A percentile compares a stretch with the other conserved stretches of the same genome.
These are phyloP conservation scores for Stachybotrys elegans DNA, from an alignment of 2,329 filamentous ascomycete genomes.

Conservation along the genomic window DNA sequence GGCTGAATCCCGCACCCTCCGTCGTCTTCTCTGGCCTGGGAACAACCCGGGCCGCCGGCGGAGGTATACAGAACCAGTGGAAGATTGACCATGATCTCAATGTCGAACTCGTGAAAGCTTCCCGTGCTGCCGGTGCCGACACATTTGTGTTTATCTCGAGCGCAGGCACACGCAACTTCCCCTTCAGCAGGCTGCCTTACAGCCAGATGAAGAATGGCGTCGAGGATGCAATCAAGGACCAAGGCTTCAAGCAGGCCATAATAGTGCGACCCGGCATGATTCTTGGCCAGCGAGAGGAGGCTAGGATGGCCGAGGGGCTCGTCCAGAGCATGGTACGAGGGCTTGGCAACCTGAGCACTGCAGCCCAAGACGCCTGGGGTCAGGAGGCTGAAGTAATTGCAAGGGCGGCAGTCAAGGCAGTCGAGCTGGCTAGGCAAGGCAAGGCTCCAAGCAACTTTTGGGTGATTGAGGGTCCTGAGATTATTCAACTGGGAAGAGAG, in stretches of 20 bases:
- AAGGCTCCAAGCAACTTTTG: slow-evolving; percentile 57
- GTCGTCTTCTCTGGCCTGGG: slow-evolving; percentile 75
- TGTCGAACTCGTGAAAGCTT: slow-evolving; percentile 68
- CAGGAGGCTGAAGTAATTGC: slow-evolving; percentile 73
- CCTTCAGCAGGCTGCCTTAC: slow-evolving; percentile 40
- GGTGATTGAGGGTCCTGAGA: slow-evolving; percentile 55
- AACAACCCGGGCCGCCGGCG: slow-evolving; percentile 72
- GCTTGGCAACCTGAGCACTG: slow-evolving; percentile 48
- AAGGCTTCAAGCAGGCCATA: slow-evolving; percentile 74
- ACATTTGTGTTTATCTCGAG: slow-evolving; percentile 75
- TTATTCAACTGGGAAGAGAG: slow-evolving; percentile 62
- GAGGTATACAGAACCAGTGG: slow-evolving; percentile 73
- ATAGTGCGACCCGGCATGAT: slow-evolving; percentile 73
- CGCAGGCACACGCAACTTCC: slow-evolving; percentile 37
- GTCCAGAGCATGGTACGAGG: slow-evolving; percentile 50
- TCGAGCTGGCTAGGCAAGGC: slow-evolving; percentile 51
- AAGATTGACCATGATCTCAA: slow-evolving; percentile 88
- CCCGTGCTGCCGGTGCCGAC: slow-evolving; percentile 65
- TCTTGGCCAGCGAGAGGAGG: slow-evolving; percentile 62
- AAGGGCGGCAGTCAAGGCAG: slow-evolving; percentile 59
- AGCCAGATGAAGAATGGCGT: slow-evolving; percentile 80
- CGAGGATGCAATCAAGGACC: slow-evolving; percentile 67
- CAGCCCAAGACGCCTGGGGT: slow-evolving; percentile 60
- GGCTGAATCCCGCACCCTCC: slow-evolving; percentile 49
- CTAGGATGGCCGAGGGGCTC: slow-evolving; percentile 52